phyloP scores from a whole-genome alignment of 2,329 filamentous ascomycete species.

The Colletotrichum navitas region DNA sequence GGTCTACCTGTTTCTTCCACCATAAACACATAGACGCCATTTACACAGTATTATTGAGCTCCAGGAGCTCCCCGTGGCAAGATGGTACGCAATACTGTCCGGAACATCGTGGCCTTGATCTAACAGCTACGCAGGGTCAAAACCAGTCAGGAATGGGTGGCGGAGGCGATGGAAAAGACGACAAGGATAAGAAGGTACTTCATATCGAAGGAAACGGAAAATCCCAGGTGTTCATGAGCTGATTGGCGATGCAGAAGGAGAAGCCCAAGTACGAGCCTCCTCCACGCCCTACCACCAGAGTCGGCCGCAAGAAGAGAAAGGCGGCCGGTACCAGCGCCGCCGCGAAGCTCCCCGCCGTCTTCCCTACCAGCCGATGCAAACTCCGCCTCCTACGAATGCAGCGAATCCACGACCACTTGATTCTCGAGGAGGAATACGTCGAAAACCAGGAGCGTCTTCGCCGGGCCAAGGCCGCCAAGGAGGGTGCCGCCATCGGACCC shows the following conservation, averaged over 20 bases:
- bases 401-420: slow-evolving; percentile 95
- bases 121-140: slow-evolving; percentile 72
- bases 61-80: slow-evolving; percentile 40
- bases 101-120: slow-evolving; percentile 14
- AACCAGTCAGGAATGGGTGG: slow-evolving; percentile 89
- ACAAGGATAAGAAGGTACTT: slow-evolving; percentile 92
- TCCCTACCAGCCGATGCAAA: slow-evolving; percentile 97
- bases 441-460: slow-evolving; percentile 98
- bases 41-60: slow-evolving; percentile 18
- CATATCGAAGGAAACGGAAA: slow-evolving; percentile 15
- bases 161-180: slow-evolving; percentile 81
- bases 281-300: slow-evolving; percentile 93
- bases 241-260: slow-evolving; percentile 78
- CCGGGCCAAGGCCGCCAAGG: slow-evolving; percentile 87
- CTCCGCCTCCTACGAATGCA: slow-evolving; percentile 97
- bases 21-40: not conserved
- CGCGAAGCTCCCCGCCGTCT: slow-evolving; percentile 93
- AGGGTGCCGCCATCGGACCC: slow-evolving; percentile 75
- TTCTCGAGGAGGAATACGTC: slow-evolving; percentile 98
- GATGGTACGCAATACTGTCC: slow-evolving; percentile 46
- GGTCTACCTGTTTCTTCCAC: not conserved
- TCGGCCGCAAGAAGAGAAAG: slow-evolving; percentile 99
- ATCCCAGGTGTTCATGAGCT: slow-evolving; percentile 16
- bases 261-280: slow-evolving; percentile 99
- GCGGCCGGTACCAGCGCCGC: slow-evolving; percentile 91